Percentiles rank a stretch among this genome's conserved stretches.
Conservation (phyloP, 805 yeast genomes). For the Scheffersomyces amazonensis region DNA sequence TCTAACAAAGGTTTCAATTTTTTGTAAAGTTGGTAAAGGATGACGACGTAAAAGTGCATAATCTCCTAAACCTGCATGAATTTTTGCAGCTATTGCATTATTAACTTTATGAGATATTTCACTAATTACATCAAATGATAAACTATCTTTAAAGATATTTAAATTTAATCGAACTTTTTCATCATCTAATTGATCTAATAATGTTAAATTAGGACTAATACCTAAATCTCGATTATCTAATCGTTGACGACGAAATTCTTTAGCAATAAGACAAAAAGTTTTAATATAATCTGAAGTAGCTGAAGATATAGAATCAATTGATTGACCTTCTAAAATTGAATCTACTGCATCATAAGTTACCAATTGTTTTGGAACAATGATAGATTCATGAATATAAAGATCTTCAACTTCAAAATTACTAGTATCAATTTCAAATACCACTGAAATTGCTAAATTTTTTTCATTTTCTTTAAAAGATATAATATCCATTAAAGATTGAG, state of each 20-base stretch:
- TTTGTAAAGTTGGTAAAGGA: slow-evolving; percentile 75
- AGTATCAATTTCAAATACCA: slow-evolving; percentile 77
- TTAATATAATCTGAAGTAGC: slow-evolving; percentile 65
- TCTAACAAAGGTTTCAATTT: slow-evolving; percentile 74
- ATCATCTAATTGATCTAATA: slow-evolving; percentile 81
- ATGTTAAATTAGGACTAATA: slow-evolving; percentile 52
- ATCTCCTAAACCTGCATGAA: slow-evolving; percentile 75
- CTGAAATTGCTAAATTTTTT: slow-evolving; percentile 66
- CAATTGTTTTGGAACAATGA: slow-evolving; percentile 59
- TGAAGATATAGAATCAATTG: slow-evolving; percentile 34
- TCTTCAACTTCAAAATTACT: slow-evolving; percentile 68
- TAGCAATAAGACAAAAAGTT: slow-evolving; percentile 61
- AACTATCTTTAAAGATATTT: slow-evolving; percentile 65
- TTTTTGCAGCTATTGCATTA: slow-evolving; percentile 77
- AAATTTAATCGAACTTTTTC: slow-evolving; percentile 70
- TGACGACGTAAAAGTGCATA: slow-evolving; percentile 84
- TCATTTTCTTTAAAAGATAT: slow-evolving; percentile 62
- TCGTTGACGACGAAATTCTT: slow-evolving; percentile 69
- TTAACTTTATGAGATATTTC: slow-evolving; percentile 83
- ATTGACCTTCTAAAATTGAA: slow-evolving; percentile 36
- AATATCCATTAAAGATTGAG: slow-evolving; percentile 57
- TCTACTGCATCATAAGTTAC: slow-evolving; percentile 58
- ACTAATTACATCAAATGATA: slow-evolving; percentile 56
- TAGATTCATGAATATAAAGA: slow-evolving; percentile 72
- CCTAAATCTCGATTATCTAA: slow-evolving; percentile 48